phyloP scores from a whole-genome alignment of 1,284 basidiomycete genomes.

The Microbotryum silenes-acaulis region DNA sequence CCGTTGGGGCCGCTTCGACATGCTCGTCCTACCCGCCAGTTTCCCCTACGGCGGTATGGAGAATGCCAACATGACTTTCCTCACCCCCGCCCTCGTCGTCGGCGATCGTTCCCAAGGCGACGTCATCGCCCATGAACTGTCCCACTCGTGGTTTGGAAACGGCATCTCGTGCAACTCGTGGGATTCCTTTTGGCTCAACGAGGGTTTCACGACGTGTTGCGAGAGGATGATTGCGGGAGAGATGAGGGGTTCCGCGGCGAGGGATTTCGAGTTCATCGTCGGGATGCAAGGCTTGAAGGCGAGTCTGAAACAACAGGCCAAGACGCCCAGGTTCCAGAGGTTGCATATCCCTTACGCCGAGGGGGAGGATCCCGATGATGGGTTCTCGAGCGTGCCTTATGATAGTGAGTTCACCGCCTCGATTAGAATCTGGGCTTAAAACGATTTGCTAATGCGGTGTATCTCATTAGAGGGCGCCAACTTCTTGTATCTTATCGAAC shows the following conservation, averaged over 20 bases:
- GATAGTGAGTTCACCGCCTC: slow-evolving; percentile 49
- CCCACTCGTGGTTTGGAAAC: slow-evolving; percentile 45
- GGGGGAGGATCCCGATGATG: slow-evolving; percentile 65
- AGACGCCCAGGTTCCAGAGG: slow-evolving; percentile 32
- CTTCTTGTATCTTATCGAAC: slow-evolving; percentile 59
- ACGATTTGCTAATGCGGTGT: not conserved
- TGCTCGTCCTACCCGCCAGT: slow-evolving; percentile 83
- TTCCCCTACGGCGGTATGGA: slow-evolving; percentile 78
- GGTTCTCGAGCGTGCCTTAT: slow-evolving; percentile 60
- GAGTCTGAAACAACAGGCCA: slow-evolving; percentile 57
- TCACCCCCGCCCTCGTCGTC: slow-evolving; percentile 57
- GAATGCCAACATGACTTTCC: slow-evolving; percentile 70
- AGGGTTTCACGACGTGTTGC: slow-evolving; percentile 79
- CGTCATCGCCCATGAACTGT: slow-evolving; percentile 58
- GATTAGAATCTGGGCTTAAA: not conserved
- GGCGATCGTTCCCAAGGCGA: slow-evolving; percentile 76
- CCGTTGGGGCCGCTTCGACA: slow-evolving; percentile 80
- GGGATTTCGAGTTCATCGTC: slow-evolving; percentile 72
- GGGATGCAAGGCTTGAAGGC: slow-evolving; percentile 67
- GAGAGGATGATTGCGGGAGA: slow-evolving; percentile 73
- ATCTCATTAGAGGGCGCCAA: slow-evolving; percentile 49
- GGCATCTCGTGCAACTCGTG: slow-evolving; percentile 37
- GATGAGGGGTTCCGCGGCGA: slow-evolving; percentile 67
- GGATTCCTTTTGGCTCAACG: slow-evolving; percentile 84
- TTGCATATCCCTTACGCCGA: slow-evolving; percentile 65